phyloP scores from a whole-genome alignment of 2,329 filamentous ascomycete species.

The Aspergillus quadrilineatus region DNA sequence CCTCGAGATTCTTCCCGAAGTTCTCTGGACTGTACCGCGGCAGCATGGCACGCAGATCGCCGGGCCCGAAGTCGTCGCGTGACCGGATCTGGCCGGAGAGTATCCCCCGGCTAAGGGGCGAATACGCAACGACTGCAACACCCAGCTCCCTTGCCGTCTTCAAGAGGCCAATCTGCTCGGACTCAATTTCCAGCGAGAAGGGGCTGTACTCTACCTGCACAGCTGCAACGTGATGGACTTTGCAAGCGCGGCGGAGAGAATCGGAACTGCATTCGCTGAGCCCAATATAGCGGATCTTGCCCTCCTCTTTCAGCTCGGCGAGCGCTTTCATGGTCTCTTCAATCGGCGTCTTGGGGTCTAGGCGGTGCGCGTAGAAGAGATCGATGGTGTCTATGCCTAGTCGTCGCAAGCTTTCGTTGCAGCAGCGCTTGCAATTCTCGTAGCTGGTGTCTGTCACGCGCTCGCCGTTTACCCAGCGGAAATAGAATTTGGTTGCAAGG shows the following conservation, averaged over 20 bases:
- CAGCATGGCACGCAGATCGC: constrained; percentile 47
- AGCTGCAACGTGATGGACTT: constrained; percentile 51
- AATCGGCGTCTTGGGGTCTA: constrained; percentile 39
- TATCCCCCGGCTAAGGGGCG: constrained; percentile 46
- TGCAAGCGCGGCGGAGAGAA: constrained; percentile 52
- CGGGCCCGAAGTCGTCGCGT: constrained; percentile 38
- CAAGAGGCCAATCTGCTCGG: constrained; percentile 23
- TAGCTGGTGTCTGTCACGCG: constrained; percentile 33
- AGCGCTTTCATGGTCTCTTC: constrained; percentile 46
- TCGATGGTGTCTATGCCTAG: constrained; percentile 49
- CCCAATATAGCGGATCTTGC: constrained; percentile 56
- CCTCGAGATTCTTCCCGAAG: constrained; percentile 55
- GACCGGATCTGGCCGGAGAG: constrained; percentile 45
- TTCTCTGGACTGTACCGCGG: constrained; percentile 56
- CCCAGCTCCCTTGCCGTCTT: constrained; percentile 32
- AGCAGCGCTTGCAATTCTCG: constrained; percentile 44
- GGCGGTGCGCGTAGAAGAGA: constrained; percentile 49
- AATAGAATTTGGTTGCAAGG: constrained; percentile 54
- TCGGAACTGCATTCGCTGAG: constrained; percentile 51
- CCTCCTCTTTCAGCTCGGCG: constrained; percentile 48
- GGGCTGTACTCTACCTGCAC: constrained; percentile 57
- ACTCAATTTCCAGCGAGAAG: constrained; percentile 53
- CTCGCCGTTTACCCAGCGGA: constrained; percentile 20
- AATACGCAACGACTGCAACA: constrained; percentile 45
- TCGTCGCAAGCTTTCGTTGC: constrained; percentile 41